A percentile compares a stretch with the other conserved stretches of the same genome.
phyloP scores from a whole-genome alignment of 1,139 yeast species.

The Sugiyamaella sp. region DNA sequence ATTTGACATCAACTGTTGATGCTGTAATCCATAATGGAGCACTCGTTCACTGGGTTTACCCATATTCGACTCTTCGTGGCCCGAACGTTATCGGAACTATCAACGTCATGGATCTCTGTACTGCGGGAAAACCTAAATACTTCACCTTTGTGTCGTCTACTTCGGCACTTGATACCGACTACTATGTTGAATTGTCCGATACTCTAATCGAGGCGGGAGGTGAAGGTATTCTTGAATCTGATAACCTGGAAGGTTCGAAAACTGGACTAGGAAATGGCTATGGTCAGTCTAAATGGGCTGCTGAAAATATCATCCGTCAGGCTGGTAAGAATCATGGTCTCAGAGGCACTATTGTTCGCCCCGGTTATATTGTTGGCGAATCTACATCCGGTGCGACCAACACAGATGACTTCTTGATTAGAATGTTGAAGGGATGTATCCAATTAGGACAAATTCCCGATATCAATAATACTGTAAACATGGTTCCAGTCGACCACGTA shows the following conservation, averaged over 20 bases:
- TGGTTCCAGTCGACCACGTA: conserved; percentile 98
- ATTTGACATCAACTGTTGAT: conserved; percentile 64
- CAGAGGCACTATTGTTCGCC: conserved; percentile 86
- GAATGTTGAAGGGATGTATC: conserved; percentile 93
- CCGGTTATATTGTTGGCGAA: conserved; percentile 94
- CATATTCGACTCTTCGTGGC: conserved; percentile 85
- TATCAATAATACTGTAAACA: conserved; percentile 83
- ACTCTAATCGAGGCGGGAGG: conserved; percentile 64
- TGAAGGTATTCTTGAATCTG: conserved; percentile 77
- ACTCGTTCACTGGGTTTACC: conserved; percentile 97
- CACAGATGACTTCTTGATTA: conserved; percentile 91
- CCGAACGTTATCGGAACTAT: conserved; percentile 91
- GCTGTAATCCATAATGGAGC: conserved; percentile 96
- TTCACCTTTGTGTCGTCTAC: conserved; percentile 96
- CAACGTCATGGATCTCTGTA: conserved; percentile 78
- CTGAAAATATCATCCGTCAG: conserved; percentile 81
- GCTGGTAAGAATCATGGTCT: conserved; percentile 84
- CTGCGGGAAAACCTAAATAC: conserved; percentile 77
- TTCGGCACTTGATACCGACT: conserved; percentile 82
- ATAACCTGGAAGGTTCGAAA: conserved; percentile 78
- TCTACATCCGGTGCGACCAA: conserved; percentile 82
- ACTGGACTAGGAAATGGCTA: conserved; percentile 87
- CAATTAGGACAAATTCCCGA: conserved; percentile 87
- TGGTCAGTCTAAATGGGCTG: conserved; percentile 98
- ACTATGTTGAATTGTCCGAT: conserved; percentile 79